phyloP scores from a whole-genome alignment of 2,329 filamentous ascomycete genomes.

The Xylariaceae sp. region DNA sequence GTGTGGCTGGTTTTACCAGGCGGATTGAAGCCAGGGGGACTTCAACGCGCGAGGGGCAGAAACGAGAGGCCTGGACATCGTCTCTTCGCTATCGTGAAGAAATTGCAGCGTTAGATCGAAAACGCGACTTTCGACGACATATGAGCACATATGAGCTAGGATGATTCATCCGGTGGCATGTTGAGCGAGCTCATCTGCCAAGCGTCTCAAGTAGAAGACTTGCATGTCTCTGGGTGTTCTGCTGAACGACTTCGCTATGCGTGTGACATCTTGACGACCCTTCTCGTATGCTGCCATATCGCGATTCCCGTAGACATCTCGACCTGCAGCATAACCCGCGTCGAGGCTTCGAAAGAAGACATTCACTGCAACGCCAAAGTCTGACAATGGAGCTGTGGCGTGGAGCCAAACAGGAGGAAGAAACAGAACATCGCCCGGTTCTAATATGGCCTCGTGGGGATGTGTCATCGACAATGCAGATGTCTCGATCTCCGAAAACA shows the following conservation, averaged over 20 bases:
- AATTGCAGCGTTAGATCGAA: neutral
- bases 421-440: conserved; percentile 74
- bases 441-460: conserved; percentile 64
- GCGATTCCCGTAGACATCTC: conserved; percentile 85
- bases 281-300: conserved; percentile 84
- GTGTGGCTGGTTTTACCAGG: conserved; percentile 47
- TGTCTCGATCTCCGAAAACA: conserved; percentile 54
- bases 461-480: conserved; percentile 47
- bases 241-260: conserved; percentile 63
- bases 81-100: neutral
- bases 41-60: conserved; percentile 40
- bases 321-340: conserved; percentile 66
- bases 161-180: conserved; percentile 15
- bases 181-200: conserved; percentile 63
- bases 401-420: conserved; percentile 85
- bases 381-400: conserved; percentile 59
- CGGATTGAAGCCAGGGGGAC: conserved; percentile 37
- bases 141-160: too few relatives aligned
- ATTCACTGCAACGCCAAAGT: conserved; percentile 77
- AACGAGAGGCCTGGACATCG: conserved; percentile 35
- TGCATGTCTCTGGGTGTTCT: conserved; percentile 63
- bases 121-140: too few relatives aligned
- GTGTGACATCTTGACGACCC: conserved; percentile 68
- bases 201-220: conserved; percentile 71
- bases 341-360: conserved; percentile 78